phyloP scores from a whole-genome alignment of 768 basidiomycete species.

The Asterophora lycoperdoides region DNA sequence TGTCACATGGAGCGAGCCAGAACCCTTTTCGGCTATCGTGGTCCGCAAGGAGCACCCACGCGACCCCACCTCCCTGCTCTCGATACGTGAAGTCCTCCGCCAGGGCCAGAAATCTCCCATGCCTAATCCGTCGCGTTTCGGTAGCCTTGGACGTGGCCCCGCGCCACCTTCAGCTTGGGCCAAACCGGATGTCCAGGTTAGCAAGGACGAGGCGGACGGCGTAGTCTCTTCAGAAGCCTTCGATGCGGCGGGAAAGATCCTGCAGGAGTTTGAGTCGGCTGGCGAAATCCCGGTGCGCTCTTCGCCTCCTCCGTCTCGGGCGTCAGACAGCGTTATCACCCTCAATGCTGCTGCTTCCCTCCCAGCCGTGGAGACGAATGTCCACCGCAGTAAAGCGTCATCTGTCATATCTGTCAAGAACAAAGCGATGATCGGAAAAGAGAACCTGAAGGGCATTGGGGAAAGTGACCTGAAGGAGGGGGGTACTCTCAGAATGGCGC shows the following conservation, averaged over 20 bases:
- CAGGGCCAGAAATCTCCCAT: slow-evolving; percentile 48
- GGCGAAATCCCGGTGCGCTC: slow-evolving; percentile 17
- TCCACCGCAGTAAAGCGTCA: slow-evolving; percentile 34
- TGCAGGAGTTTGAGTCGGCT: slow-evolving; percentile 39
- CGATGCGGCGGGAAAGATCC: slow-evolving; percentile 40
- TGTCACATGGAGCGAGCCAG: slow-evolving; percentile 56
- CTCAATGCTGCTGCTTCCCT: neutral
- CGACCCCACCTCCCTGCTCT: slow-evolving; percentile 50
- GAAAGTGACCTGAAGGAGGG: neutral
- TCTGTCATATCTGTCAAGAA: slow-evolving; percentile 39
- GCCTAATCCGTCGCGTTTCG: slow-evolving; percentile 11
- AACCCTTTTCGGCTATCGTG: slow-evolving; percentile 56
- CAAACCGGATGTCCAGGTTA: slow-evolving; percentile 56
- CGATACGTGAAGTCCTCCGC: slow-evolving; percentile 59
- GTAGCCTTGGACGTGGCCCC: slow-evolving; percentile 9
- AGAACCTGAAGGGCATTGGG: neutral
- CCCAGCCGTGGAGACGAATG: slow-evolving; percentile 20
- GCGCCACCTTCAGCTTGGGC: slow-evolving; percentile 46
- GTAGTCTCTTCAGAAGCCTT: slow-evolving; percentile 36
- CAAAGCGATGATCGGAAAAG: slow-evolving; percentile 34
- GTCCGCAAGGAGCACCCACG: slow-evolving; percentile 60
- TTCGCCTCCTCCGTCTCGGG: slow-evolving; percentile 8
- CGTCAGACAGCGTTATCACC: neutral
- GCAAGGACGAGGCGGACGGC: slow-evolving; percentile 46
- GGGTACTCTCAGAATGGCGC: slow-evolving; percentile 4